These are phyloP conservation scores for Talaromyces amestolkiae DNA, from an alignment of 2,329 filamentous ascomycete genomes.

Conservation along the genomic window DNA sequence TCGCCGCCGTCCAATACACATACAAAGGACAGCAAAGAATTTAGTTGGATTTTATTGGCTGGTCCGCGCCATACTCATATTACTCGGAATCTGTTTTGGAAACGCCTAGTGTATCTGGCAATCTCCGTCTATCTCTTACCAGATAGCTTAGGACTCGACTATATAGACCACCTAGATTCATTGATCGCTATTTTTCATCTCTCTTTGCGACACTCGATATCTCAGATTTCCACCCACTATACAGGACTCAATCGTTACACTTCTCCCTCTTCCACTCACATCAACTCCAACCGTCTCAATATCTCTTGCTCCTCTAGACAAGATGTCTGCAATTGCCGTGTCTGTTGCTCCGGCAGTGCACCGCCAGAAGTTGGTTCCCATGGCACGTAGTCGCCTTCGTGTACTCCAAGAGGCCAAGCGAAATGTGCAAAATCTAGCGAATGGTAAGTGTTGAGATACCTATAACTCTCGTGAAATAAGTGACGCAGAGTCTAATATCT, in stretches of 20 bases:
- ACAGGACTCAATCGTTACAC: neutral
- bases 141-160: neutral
- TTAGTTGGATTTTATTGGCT: neutral
- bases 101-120: neutral
- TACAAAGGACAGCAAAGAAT: neutral
- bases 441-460: slow-evolving; percentile 3
- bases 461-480: neutral
- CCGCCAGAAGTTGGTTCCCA: neutral
- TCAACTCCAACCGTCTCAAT: neutral
- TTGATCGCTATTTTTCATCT: neutral
- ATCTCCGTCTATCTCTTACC: neutral
- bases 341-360: slow-evolving; percentile 3
- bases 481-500: neutral
- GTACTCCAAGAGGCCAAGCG: slow-evolving; percentile 11
- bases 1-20: neutral
- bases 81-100: neutral
- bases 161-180: neutral
- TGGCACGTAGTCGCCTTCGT: slow-evolving; percentile 7
- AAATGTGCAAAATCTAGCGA: slow-evolving; percentile 4
- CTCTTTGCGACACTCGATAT: neutral
- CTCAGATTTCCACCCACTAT: neutral
- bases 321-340: slow-evolving; percentile 16
- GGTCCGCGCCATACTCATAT: neutral
- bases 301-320: neutral
- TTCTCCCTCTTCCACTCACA: neutral